These are phyloP conservation scores for Zelonia costaricensis DNA, from an alignment of 208 protist species.

Conservation along the genomic window DNA sequence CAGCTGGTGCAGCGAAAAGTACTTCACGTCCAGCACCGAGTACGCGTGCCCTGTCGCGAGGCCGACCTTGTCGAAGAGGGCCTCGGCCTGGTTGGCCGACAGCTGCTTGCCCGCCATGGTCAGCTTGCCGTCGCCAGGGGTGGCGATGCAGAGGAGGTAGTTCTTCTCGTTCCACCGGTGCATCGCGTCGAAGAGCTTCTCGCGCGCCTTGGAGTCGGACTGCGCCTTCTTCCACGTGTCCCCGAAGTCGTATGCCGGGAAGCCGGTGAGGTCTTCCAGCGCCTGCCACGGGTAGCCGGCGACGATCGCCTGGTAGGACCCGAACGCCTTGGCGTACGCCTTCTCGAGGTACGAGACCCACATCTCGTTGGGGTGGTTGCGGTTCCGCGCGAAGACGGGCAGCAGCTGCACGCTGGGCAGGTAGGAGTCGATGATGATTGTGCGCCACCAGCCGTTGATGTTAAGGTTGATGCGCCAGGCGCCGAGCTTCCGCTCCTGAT, in stretches of 20 bases:
- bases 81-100: constrained; percentile 16
- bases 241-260: constrained; percentile 47
- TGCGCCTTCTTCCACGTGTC: constrained; percentile 43
- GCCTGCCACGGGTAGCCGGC: constrained; percentile 58
- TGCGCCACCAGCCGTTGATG: constrained; percentile 69
- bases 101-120: constrained; percentile 33
- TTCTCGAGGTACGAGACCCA: constrained; percentile 84
- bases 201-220: constrained; percentile 26
- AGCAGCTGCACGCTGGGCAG: constrained; percentile 46
- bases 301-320: constrained; percentile 74
- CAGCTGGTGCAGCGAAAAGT: constrained; percentile 49
- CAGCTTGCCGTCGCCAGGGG: constrained; percentile 34
- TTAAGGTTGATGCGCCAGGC: constrained; percentile 59
- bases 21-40: constrained; percentile 58
- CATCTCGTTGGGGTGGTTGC: constrained; percentile 55
- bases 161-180: constrained; percentile 46
- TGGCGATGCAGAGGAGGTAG: constrained; percentile 61
- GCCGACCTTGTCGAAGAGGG: constrained; percentile 53
- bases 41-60: constrained; percentile 61
- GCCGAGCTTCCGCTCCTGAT: constrained; percentile 47
- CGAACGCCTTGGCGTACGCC: constrained; percentile 84
- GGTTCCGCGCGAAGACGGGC: constrained; percentile 52
- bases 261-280: constrained; percentile 70
- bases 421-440: constrained; percentile 69
- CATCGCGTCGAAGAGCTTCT: constrained; percentile 50